Conservation (phyloP, 805 yeast genomes). For the Pichia insulana region DNA sequence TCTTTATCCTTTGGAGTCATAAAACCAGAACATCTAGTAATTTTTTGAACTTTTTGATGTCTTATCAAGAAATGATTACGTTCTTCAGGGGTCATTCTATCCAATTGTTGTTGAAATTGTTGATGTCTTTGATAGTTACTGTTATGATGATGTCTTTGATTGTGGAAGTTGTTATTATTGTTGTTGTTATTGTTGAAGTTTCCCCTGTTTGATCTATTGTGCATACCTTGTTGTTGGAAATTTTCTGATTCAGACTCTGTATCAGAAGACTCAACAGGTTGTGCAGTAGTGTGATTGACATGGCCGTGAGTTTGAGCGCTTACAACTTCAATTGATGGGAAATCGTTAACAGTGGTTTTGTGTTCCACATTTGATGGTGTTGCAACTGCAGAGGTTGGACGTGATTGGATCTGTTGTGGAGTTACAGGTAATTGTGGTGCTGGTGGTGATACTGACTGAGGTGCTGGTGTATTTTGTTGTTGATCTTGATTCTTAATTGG, state of each 20-base stretch:
- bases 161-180: slow-evolving; percentile 9
- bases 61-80: slow-evolving; percentile 57
- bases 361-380: background rate
- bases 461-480: slow-evolving; percentile 1
- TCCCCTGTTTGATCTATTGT: slow-evolving; percentile 1
- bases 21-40: slow-evolving; percentile 78
- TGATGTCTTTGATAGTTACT: slow-evolving; percentile 21
- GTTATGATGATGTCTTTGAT: slow-evolving; percentile 10
- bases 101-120: slow-evolving; percentile 25
- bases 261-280: background rate
- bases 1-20: slow-evolving; percentile 98
- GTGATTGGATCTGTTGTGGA: background rate
- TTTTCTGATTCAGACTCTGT: background rate
- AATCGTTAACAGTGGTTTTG: slow-evolving; percentile 14
- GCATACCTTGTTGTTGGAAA: background rate
- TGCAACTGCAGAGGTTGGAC: slow-evolving; percentile 7
- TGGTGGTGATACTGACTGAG: slow-evolving; percentile 1
- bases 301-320: slow-evolving; percentile 6
- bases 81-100: slow-evolving; percentile 59
- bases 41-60: slow-evolving; percentile 66
- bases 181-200: slow-evolving; percentile 6
- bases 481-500: slow-evolving; percentile 7
- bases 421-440: background rate
- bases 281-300: slow-evolving; percentile 1
- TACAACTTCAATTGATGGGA: slow-evolving; percentile 19